Evolutionary conservation across 768 basidiomycete species (phyloP).

Genomic region (Tylopilus plumbeoviolaceoides): DNA sequence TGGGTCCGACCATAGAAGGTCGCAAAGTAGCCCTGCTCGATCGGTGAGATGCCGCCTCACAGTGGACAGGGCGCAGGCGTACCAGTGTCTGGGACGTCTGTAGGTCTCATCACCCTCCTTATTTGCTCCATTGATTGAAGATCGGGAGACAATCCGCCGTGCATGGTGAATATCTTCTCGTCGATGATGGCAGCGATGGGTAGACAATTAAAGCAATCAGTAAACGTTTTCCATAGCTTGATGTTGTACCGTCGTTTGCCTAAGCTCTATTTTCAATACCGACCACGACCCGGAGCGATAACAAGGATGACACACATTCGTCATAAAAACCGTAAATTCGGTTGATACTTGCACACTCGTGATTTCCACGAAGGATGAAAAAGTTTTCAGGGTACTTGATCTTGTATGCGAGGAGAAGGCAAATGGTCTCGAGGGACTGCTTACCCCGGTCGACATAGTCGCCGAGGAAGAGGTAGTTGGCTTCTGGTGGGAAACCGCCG

Average conservation of each 20-base stretch:
- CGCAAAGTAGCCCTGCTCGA: slow-evolving; percentile 78
- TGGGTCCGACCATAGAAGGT: slow-evolving; percentile 97
- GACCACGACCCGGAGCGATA: background rate
- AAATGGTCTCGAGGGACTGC: slow-evolving; percentile 99
- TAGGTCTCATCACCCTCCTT: slow-evolving; percentile 97
- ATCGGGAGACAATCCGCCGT: slow-evolving; percentile 95
- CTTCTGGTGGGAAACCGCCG: slow-evolving; percentile 99
- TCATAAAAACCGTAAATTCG: slow-evolving; percentile 99
- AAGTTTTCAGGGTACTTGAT: slow-evolving; percentile 99
- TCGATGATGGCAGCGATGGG: slow-evolving; percentile 99
- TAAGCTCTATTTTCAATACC: slow-evolving; percentile 32
- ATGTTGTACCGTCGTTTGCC: slow-evolving; percentile 99
- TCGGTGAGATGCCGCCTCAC: slow-evolving; percentile 4
- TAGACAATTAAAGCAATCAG: slow-evolving; percentile 99
- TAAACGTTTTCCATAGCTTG: slow-evolving; percentile 99
- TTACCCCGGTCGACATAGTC: slow-evolving; percentile 99
- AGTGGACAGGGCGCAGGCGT: slow-evolving; percentile 14
- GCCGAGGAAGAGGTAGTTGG: slow-evolving; percentile 99
- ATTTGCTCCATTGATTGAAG: slow-evolving; percentile 99
- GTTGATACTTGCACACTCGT: slow-evolving; percentile 99
- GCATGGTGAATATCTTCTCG: slow-evolving; percentile 99
- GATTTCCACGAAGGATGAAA: slow-evolving; percentile 98
- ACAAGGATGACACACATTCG: slow-evolving; percentile 69
- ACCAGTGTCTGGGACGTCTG: slow-evolving; percentile 99
- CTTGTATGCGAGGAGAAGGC: slow-evolving; percentile 98